Base-by-base conservation (phyloP, 192 early-diverging fungal species). In the Coemansia sp. region DNA sequence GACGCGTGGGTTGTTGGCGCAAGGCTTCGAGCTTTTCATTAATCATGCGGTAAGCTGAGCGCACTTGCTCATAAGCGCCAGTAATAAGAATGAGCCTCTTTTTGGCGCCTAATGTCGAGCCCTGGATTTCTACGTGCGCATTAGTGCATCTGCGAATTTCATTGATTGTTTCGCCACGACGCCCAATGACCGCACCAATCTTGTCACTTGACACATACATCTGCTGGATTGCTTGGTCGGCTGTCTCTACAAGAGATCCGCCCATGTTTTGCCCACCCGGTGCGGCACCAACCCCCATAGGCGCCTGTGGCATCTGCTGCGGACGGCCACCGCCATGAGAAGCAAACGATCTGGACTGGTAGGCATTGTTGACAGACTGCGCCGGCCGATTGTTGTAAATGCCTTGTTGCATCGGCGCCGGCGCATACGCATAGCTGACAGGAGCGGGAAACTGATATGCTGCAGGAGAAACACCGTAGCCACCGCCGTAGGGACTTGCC, bases 91-190 rank as follows among this genome's bases (percentile, higher is more conserved):
- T 67, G 4, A 82, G 66, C 26, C 80, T 54, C 66, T 82, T 66
- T 42, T 77, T 69, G n/a, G 74, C 72, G 62, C 76, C 73, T 13
- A 62, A 76, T 6, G 70, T 69, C 22, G 76, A 69, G 76, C 78
- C 76, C 69, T 77, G 81, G 46, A 83, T 83, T 41, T 83, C 76
- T 13, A 83, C 81, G 16, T 66, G 69, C 11, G 76, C 81, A 47
- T 61, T 78, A 41, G 73, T 78, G 10, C 65, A 41, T n/a, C 73
- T 66, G 5, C 81, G 49, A 47, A 83, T 83, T 39, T 70, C 67
- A 45, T 83, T 78, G 59, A 83, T 78, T 39, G 76, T 76, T 60
- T 83, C 81, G 18, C 81, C 81, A 21, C 73, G 69, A n/a, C 76
- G 76, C 12, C 81, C 81, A 62, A 83, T 83, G 19, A 83, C 68